These are phyloP conservation scores for Globisporangium uncinulatum DNA, from an alignment of 352 stramenopile genomes.

Conservation along the genomic window DNA sequence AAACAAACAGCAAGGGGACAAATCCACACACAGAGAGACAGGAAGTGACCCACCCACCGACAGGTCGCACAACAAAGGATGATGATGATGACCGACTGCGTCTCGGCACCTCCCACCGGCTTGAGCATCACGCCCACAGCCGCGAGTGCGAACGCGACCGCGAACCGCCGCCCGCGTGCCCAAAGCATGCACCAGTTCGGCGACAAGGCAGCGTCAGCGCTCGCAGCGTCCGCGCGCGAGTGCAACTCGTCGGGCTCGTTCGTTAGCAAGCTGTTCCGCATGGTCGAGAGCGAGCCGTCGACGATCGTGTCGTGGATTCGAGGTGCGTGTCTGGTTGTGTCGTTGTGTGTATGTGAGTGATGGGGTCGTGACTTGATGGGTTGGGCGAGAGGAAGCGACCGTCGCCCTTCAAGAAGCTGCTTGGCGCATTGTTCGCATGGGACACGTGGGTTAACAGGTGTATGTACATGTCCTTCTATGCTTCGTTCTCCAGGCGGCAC, in stretches of 20 bases:
- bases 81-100: conserved; percentile 14
- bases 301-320: conserved; percentile 82
- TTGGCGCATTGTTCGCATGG: not conserved
- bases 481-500: conserved; percentile 48
- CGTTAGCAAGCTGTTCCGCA: conserved; percentile 82
- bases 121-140: conserved; percentile 10
- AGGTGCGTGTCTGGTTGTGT: conserved; percentile 15
- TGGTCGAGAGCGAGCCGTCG: conserved; percentile 78
- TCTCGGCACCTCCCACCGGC: not conserved
- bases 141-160: conserved; percentile 5
- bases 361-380: not conserved
- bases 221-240: conserved; percentile 19
- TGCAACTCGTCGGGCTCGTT: conserved; percentile 72
- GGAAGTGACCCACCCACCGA: not conserved
- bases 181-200: conserved; percentile 51
- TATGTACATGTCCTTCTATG: not conserved
- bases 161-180: conserved; percentile 32
- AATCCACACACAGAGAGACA: conserved; percentile 1
- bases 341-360: not conserved
- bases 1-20: conserved; percentile 1
- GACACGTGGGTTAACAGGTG: conserved; percentile 4
- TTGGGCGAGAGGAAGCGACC: not conserved
- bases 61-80: not conserved
- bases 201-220: conserved; percentile 7
- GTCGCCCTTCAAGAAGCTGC: too few species aligned